Evolutionary conservation across 805 yeast species (phyloP).

Genomic region (Scheffersomyces ergatensis): DNA sequence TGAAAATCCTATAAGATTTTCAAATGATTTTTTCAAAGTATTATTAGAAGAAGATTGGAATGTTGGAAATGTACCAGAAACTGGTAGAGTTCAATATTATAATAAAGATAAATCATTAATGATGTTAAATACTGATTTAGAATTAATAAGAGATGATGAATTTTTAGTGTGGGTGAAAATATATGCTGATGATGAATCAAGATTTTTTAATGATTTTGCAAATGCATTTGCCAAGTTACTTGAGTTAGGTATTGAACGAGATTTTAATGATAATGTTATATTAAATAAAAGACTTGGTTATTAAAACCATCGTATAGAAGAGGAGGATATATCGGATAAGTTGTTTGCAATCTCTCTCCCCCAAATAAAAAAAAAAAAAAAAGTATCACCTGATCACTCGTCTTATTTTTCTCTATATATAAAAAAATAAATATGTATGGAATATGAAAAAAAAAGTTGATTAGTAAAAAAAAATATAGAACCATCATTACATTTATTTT

Average conservation of each 20-base stretch:
- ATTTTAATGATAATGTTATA: conserved; percentile 8
- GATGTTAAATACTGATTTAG: conserved; percentile 87
- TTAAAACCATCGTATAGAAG: too few species aligned
- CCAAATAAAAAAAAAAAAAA: too few species aligned
- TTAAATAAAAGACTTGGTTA: too few species aligned
- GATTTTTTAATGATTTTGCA: conserved; percentile 64
- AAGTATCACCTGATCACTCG: too few species aligned
- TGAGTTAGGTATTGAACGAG: conserved; percentile 65
- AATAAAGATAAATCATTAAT: conserved; percentile 63
- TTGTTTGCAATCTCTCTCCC: too few species aligned
- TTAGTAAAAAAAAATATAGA: too few species aligned
- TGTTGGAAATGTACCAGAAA: conserved; percentile 48
- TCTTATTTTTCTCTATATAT: too few species aligned
- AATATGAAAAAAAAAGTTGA: too few species aligned
- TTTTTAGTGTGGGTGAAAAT: conserved; percentile 60
- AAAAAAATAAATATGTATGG: too few species aligned
- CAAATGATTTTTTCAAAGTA: conserved; percentile 62
- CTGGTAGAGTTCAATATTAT: conserved; percentile 55
- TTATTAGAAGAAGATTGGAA: conserved; percentile 42
- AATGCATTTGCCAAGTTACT: conserved; percentile 65
- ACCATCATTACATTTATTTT: too few species aligned
- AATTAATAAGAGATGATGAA: conserved; percentile 58
- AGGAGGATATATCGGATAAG: too few species aligned
- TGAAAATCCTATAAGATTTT: conserved; percentile 68
- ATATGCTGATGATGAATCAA: conserved; percentile 64